A percentile compares a stretch with the other conserved stretches of the same genome.
These are phyloP conservation scores for Lojkania enalia DNA, from an alignment of 2,329 filamentous ascomycete genomes.

Conservation along the genomic window DNA sequence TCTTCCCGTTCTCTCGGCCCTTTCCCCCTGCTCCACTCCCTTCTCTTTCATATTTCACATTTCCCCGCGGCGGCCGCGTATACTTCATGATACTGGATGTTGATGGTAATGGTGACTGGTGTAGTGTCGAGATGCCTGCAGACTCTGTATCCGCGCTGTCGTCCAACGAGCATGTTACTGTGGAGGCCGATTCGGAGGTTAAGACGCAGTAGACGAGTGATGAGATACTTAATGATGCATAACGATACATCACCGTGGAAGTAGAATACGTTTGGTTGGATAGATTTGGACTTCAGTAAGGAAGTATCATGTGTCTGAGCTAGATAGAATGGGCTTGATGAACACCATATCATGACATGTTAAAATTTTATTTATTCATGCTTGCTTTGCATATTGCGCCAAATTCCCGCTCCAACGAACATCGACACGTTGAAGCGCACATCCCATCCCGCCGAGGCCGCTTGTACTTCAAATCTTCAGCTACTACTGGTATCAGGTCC, in stretches of 20 bases:
- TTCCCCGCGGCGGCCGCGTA: neutral
- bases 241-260: neutral
- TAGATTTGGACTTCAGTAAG: neutral
- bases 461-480: too few species aligned
- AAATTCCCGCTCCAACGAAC: too few species aligned
- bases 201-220: constrained; percentile 69
- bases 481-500: too few species aligned
- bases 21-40: neutral
- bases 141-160: constrained; percentile 69
- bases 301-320: too few species aligned
- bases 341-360: too few species aligned
- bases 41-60: neutral
- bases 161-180: constrained; percentile 71
- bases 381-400: too few species aligned
- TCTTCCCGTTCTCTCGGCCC: neutral
- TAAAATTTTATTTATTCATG: too few species aligned
- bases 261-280: neutral
- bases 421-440: too few species aligned
- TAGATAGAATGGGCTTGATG: too few species aligned
- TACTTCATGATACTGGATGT: neutral
- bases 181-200: constrained; percentile 75
- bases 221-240: too few species aligned
- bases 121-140: constrained; percentile 73
- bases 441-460: too few species aligned
- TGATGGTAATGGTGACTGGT: constrained; percentile 9